phyloP scores from a whole-genome alignment of 257 asterid species.

The Cruciata laevipes region DNA sequence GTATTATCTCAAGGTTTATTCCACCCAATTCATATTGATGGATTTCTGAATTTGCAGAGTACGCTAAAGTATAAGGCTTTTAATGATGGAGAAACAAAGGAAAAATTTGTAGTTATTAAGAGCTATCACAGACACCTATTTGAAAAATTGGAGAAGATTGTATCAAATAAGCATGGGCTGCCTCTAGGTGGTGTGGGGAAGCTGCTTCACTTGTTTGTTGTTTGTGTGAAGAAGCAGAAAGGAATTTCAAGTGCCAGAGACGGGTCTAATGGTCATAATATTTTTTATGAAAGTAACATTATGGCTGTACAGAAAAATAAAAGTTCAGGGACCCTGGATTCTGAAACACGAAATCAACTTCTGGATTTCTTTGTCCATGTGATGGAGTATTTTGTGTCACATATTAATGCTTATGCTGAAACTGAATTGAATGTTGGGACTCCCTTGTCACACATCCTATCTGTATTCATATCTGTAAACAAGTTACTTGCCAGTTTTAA shows the following conservation, averaged over 20 bases:
- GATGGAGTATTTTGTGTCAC: conserved; percentile 56
- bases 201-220: conserved; percentile 64
- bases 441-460: conserved; percentile 30
- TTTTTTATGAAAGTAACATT: conserved; percentile 18
- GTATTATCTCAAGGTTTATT: conserved; percentile 79
- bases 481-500: conserved; percentile 46
- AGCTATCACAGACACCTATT: conserved; percentile 87
- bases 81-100: conserved; percentile 39
- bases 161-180: conserved; percentile 40
- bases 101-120: conserved; percentile 44
- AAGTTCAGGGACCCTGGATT: conserved; percentile 28
- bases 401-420: conserved; percentile 37
- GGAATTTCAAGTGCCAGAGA: conserved; percentile 34
- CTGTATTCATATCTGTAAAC: conserved; percentile 51
- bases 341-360: conserved; percentile 49
- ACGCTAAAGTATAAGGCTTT: conserved; percentile 39
- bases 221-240: conserved; percentile 47
- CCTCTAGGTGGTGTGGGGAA: conserved; percentile 65
- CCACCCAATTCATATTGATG: conserved; percentile 76
- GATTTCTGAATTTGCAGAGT: conserved; percentile 59
- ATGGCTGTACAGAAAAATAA: conserved; percentile 23
- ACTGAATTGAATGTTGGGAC: conserved; percentile 29
- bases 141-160: conserved; percentile 66
- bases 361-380: conserved; percentile 66
- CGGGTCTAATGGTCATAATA: conserved; percentile 16